These are phyloP conservation scores for Osmozyma mogii DNA, from an alignment of 805 yeast species.

Conservation along the genomic window DNA sequence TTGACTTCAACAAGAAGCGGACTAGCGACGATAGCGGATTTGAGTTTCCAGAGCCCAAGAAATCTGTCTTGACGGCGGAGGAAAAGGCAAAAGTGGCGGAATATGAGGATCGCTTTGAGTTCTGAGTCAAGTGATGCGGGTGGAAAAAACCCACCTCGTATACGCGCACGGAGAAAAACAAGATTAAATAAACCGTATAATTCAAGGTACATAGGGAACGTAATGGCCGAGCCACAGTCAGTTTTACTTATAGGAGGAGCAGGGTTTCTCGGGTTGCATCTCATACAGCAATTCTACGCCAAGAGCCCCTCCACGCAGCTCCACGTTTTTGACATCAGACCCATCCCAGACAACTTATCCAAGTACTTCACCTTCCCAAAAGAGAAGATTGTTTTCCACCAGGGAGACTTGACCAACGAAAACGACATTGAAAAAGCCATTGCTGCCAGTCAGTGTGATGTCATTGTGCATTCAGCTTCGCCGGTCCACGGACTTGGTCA, in stretches of 20 bases:
- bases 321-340: slow-evolving; percentile 87
- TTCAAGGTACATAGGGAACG: too few species aligned
- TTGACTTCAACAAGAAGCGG: too few species aligned
- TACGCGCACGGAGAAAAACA: neutral
- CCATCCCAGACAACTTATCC: slow-evolving; percentile 67
- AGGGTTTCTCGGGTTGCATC: slow-evolving; percentile 88
- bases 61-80: slow-evolving; percentile 11
- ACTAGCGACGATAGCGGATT: too few species aligned
- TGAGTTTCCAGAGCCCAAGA: too few species aligned
- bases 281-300: slow-evolving; percentile 75
- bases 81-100: slow-evolving; percentile 20
- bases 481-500: slow-evolving; percentile 85
- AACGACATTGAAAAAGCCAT: slow-evolving; percentile 64
- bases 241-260: slow-evolving; percentile 92
- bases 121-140: slow-evolving; percentile 8
- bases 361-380: slow-evolving; percentile 69
- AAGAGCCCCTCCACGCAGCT: slow-evolving; percentile 61
- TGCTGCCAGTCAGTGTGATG: slow-evolving; percentile 49
- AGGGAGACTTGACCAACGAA: slow-evolving; percentile 79
- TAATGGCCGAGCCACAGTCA: slow-evolving; percentile 27
- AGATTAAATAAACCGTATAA: neutral
- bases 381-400: slow-evolving; percentile 46
- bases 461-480: slow-evolving; percentile 91
- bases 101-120: slow-evolving; percentile 20
- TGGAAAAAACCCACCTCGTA: neutral